phyloP scores from a whole-genome alignment of 805 yeast genomes.

The Candida gorgasii region DNA sequence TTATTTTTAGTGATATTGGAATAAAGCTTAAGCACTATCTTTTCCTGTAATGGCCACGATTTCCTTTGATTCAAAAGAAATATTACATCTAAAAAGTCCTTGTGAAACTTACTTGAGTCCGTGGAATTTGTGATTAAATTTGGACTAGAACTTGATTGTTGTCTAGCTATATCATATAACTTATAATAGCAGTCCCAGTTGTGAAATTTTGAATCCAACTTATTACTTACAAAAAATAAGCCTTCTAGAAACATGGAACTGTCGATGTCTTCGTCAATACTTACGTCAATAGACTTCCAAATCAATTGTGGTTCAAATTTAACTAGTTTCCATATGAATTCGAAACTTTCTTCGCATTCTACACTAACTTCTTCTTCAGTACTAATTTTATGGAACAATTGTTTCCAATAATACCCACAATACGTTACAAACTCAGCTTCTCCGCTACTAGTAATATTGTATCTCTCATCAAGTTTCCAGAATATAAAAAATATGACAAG shows the following conservation, averaged over 20 bases:
- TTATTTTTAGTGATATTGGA: slow-evolving; percentile 29
- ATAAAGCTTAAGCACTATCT: slow-evolving; percentile 30
- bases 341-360: slow-evolving; percentile 7
- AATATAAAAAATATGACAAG: slow-evolving; percentile 7
- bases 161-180: slow-evolving; percentile 21
- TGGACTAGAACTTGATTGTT: too few relatives aligned
- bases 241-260: slow-evolving; percentile 10
- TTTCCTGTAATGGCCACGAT: slow-evolving; percentile 25
- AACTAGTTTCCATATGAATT: slow-evolving; percentile 9
- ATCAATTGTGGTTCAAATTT: slow-evolving; percentile 8
- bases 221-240: slow-evolving; percentile 10
- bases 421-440: slow-evolving; percentile 7
- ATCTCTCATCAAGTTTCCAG: slow-evolving; percentile 8
- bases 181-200: slow-evolving; percentile 29
- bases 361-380: slow-evolving; percentile 1
- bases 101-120: slow-evolving; percentile 19
- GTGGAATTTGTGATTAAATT: too few relatives aligned
- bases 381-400: slow-evolving; percentile 5
- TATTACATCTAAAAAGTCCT: slow-evolving; percentile 26
- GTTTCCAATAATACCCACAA: slow-evolving; percentile 12
- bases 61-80: slow-evolving; percentile 23
- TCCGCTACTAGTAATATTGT: neutral
- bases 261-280: neutral
- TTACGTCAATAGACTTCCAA: slow-evolving; percentile 7
- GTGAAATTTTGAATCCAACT: slow-evolving; percentile 8